Conservation (phyloP, 2,329 filamentous ascomycete species). For the Aspergillus neotritici region DNA sequence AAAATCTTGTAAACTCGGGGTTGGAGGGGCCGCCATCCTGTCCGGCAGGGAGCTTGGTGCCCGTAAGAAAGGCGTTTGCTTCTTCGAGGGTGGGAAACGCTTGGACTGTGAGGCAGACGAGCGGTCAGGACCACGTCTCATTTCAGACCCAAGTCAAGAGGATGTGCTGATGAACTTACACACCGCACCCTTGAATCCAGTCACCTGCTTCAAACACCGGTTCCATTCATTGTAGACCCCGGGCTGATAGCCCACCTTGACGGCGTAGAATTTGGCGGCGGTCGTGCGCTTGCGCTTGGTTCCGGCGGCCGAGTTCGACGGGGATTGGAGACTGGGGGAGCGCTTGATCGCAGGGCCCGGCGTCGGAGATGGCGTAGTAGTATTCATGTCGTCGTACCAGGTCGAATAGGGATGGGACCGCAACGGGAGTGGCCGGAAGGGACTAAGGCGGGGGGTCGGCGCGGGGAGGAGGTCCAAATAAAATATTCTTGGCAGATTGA, state of each 20-base stretch:
- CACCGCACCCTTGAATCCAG: slow-evolving; percentile 58
- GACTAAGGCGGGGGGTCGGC: not conserved
- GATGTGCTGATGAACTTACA: slow-evolving; percentile 53
- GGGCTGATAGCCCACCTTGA: slow-evolving; percentile 54
- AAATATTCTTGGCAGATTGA: slow-evolving; percentile 7
- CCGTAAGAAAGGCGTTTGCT: slow-evolving; percentile 70
- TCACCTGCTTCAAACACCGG: slow-evolving; percentile 58
- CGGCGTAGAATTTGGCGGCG: slow-evolving; percentile 58
- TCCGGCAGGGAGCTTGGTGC: slow-evolving; percentile 44
- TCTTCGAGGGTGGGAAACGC: slow-evolving; percentile 69
- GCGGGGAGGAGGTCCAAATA: not conserved
- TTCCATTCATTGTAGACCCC: slow-evolving; percentile 60
- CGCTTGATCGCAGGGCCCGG: slow-evolving; percentile 25
- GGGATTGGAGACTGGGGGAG: slow-evolving; percentile 21
- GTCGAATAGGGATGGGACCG: not conserved
- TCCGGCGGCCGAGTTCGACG: slow-evolving; percentile 35
- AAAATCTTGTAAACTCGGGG: slow-evolving; percentile 47
- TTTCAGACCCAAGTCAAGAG: not conserved
- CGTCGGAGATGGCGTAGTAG: slow-evolving; percentile 32
- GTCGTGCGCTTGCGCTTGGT: slow-evolving; percentile 52
- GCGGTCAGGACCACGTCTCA: not conserved
- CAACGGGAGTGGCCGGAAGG: not conserved
- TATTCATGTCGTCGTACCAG: slow-evolving; percentile 21
- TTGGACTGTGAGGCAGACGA: slow-evolving; percentile 55
- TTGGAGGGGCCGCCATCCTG: slow-evolving; percentile 32